Evolutionary conservation across 805 yeast genomes (phyloP), one percentile per base, ranked within the genome.

Genomic region (Cyberlindnera xylosilytica): DNA sequence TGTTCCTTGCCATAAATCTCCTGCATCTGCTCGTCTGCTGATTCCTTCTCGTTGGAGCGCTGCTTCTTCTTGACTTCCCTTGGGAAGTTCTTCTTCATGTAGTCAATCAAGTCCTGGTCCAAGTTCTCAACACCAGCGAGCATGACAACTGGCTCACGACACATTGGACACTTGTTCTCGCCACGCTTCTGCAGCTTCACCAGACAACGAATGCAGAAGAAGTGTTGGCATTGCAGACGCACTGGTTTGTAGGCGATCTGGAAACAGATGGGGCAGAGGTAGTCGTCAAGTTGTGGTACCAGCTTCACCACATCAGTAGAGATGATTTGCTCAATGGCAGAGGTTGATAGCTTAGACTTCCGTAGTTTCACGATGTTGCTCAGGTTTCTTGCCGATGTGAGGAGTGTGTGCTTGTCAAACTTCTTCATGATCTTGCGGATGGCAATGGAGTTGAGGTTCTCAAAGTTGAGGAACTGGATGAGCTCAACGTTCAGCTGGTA

Each of bases 231-330:
- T 9, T 61, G 63, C 13, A 84, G 64, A 36, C 79, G 63, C 36
- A 84, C 79, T 3, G 93, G 93, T 53, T 83, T 81, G 63, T 73
- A 84, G 0, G 89, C 88, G 35, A 84, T 71, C 3, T 76, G 70
- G 58, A 76, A 73, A 57, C 93, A 84, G 9, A 84, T 78, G 1
- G 90, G 87, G 56, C 93, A 84, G 2, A 78, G 65, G 53, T 83
- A 84, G 57, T 85, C 91, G 37, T 84, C 90, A 4, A 85, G 62
- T 57, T 83, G 90, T 2, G 93, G 93, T 1, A 83, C 65, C 2
- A 84, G 60, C 22, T 73, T 69, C 28, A 84, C 59, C 15, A 84
- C 60, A 20, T 77, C 68, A 19, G 66, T 67, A 23, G 81, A 73
- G 26, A 84, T 78, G 22, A 81, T 69, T 22, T 53, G 58, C 26